Evolutionary conservation across 2,329 filamentous ascomycete genomes (phyloP), one percentile per base, ranked within the genome.

Genomic region (Chaetomiaceae sp.): DNA sequence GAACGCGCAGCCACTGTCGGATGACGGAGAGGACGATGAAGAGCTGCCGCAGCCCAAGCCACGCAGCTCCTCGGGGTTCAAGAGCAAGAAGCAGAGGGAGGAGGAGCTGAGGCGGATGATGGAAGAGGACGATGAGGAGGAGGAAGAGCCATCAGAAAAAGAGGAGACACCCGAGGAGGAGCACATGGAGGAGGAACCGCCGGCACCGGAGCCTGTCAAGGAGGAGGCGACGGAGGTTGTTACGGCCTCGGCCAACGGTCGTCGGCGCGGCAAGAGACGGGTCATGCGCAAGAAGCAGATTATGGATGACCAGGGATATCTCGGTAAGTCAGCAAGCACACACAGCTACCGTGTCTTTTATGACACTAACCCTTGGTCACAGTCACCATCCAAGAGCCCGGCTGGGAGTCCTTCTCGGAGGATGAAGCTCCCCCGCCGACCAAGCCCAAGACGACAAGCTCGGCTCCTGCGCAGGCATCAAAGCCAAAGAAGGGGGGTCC

Each of bases 351-450:
- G 3, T 6, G 12, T 15, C 42, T 42, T 1, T 33, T n/a, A n/a
- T 25, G 7, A 25, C 25, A 6, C 31, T 54, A 37, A 55, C 59
- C 39, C 42, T 53, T 29, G 15, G 39, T 57, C 36, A 17, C 62
- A 94, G 91, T 96, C 29, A 96, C 91, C 2, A 87, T 86, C 60
- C 88, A 95, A 70, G 90, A 95, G 65, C 72, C 81, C 0, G 86
- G 79, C 0, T 96, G 91, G 91, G 91, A 96, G 68, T 92, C 88
- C 0, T 96, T 95, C 72, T 95, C 90, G 0, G 91, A 96, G 67
- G 91, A 95, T 59, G 91, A 96, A 60, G 81, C 84, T 20, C 76
- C 76, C 29, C 69, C 72, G 8, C 76, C 80, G 3, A 51, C 60
- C 66, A 83, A 82, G 64, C 65, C 74, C 6, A 85, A 83, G 56